phyloP scores from a whole-genome alignment of 2,329 filamentous ascomycete genomes.

The Paracoccidioides brasiliensis region DNA sequence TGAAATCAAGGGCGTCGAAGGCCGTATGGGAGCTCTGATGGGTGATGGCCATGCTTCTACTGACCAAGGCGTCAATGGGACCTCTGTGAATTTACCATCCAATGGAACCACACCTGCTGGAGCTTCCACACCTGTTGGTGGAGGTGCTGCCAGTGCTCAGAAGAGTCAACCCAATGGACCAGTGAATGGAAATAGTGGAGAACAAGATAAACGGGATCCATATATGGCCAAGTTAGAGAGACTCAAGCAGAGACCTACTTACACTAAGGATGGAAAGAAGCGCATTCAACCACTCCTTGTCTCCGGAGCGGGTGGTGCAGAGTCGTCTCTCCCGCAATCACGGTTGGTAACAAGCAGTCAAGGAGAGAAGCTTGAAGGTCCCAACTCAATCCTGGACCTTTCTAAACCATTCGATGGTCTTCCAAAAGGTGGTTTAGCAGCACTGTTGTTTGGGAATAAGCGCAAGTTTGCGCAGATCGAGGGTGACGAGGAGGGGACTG shows the following conservation, averaged over 20 bases:
- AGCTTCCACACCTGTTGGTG: conserved; percentile 19
- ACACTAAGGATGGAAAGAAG: conserved; percentile 96
- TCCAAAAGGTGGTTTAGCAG: conserved; percentile 73
- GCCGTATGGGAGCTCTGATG: conserved; percentile 97
- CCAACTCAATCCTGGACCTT: conserved; percentile 73
- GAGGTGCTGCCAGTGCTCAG: conserved; percentile 10
- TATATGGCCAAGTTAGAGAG: conserved; percentile 49
- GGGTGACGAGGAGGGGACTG: conserved; percentile 56
- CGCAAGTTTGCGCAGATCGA: conserved; percentile 64
- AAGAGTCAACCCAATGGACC: conserved; percentile 28
- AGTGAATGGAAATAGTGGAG: conserved; percentile 13
- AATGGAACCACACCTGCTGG: conserved; percentile 34
- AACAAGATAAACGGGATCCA: conserved; percentile 31
- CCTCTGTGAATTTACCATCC: conserved; percentile 20
- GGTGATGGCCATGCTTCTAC: conserved; percentile 55
- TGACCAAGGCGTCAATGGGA: conserved; percentile 40
- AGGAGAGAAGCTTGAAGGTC: conserved; percentile 53
- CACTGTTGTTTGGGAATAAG: conserved; percentile 86
- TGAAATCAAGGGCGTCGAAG: conserved; percentile 79
- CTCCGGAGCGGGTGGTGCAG: conserved; percentile 72
- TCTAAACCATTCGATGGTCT: conserved; percentile 89
- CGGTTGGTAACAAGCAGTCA: conserved; percentile 64
- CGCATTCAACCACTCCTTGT: conserved; percentile 84
- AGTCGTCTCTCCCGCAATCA: conserved; percentile 78
- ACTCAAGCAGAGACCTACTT: conserved; percentile 81